Evolutionary conservation across 352 stramenopile species (phyloP), one percentile per base, ranked within the genome.

Genomic region (Globisporangium polare): DNA sequence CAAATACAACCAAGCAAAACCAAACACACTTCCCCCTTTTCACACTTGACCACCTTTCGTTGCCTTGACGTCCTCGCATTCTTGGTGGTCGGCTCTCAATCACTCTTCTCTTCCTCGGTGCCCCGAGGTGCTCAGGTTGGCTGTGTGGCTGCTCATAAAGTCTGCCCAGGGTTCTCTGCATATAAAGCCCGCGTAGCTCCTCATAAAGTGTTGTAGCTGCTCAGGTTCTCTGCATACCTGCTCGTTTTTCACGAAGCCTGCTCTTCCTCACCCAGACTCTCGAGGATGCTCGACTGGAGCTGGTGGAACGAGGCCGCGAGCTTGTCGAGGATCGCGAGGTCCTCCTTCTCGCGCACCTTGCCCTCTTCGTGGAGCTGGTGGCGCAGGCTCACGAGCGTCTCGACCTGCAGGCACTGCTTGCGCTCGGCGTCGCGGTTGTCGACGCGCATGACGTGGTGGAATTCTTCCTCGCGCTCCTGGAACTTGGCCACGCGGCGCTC

Each of bases 291-390:
- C 13, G 75, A 56, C 65, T 97, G 89, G 18, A 97, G 68, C 35
- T 81, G 78, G 24, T 83, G 68, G 65, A 96, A 93, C 6, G 85
- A 84, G 3, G 72, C 71, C 5, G 84, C 75, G 31, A 97, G 71
- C 43, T 89, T 89, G 71, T 96, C 84, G 5, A 97, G 73, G 31
- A 96, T 75, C 24, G 78, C 71, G 8, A 90, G 63, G 63, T 96
- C 88, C 60, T 96, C 80, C 13, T 72, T 72, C 51, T 87, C 63
- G 2, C 89, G 77, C 35, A 90, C 63, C 1, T 49, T 52, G 17
- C 42, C 56, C 57, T 95, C 78, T 37, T 82, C 71, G 10, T 68
- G 33, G 5, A 92, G 72, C 63, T 94, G 81, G 15, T 69, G 64
- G 15, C 53, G 69, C 42, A 93, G 58, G 42, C 67, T 76, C n/a